Percentiles rank a stretch among this genome's conserved stretches.
These are phyloP conservation scores for Entomortierella parvispora DNA, from an alignment of 192 early-diverging fungal genomes.

Conservation along the genomic window DNA sequence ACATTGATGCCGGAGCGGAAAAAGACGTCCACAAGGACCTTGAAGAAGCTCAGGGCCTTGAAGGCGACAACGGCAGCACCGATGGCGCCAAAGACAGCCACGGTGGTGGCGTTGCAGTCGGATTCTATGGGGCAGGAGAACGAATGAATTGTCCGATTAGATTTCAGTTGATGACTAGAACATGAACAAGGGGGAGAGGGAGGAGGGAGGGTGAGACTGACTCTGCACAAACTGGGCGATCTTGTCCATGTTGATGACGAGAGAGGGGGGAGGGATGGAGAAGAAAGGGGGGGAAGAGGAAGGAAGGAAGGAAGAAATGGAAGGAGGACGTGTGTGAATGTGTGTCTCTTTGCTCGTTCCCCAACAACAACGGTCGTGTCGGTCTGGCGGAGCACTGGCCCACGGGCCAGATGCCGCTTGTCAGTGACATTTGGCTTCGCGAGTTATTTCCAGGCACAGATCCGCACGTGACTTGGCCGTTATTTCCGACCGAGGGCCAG, in stretches of 20 bases:
- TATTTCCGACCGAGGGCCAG: no score
- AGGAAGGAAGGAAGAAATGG: no score
- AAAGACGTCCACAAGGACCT: slow-evolving; percentile 55
- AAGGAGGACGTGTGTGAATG: no score
- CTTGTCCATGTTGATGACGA: slow-evolving; percentile 38
- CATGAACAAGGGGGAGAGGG: neutral
- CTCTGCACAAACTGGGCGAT: slow-evolving; percentile 48
- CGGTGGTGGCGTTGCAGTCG: slow-evolving; percentile 27
- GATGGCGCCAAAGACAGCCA: slow-evolving; percentile 49
- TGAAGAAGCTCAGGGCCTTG: slow-evolving; percentile 53
- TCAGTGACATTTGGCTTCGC: no score
- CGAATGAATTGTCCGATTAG: neutral
- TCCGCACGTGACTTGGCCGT: no score
- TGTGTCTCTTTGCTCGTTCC: no score
- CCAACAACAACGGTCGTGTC: no score
- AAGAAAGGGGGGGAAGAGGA: no score
- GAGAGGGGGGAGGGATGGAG: no score
- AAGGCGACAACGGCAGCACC: slow-evolving; percentile 43
- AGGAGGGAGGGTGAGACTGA: slow-evolving; percentile 5
- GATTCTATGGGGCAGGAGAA: slow-evolving; percentile 26
- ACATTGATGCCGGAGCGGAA: slow-evolving; percentile 57
- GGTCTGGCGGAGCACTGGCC: no score
- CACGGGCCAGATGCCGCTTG: no score
- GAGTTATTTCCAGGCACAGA: no score
- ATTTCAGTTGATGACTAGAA: neutral